Base-by-base conservation (phyloP, 2,329 filamentous ascomycete genomes). In the Curvularia sp. region DNA sequence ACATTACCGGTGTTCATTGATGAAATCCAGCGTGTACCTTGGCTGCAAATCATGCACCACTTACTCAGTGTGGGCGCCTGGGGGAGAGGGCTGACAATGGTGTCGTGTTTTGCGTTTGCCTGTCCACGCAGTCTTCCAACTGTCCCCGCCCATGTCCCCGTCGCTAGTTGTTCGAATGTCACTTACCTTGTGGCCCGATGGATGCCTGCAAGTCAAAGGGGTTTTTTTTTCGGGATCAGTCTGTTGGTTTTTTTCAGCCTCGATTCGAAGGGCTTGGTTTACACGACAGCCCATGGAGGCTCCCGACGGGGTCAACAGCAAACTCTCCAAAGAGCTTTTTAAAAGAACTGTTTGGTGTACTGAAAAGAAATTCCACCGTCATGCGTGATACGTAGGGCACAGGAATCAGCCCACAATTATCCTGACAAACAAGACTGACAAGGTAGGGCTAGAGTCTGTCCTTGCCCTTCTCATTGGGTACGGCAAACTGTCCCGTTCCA, bases 341-440 rank as follows among this genome's bases (percentile, higher is more conserved):
- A 10, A 35, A 43, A 26, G 5, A 41, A 30, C 22, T 9, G 13
- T 18, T 31, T 48, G 35, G 24, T 30, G 38, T 43, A 24, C n/a
- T 18, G n/a, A 55, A n/a, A 18, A 8, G 38, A 10, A 31, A 38
- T 54, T 49, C 30, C 24, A 31, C 33, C 10, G 26, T 15, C 28
- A 49, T 24, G 28, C 26, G 28, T 54, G 39, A 44, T 30, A 10
- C 41, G 4, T 44, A 43, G 41, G 35, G 28, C 50, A 42, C 22
- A 49, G 30, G 41, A 35, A 54, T 55, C 50, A 49, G 51, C 44
- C 30, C 44, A 55, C 41, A 51, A 55, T 49, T 15, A 26, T 55
- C 28, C 41, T 58, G 39, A 49, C 35, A 39, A 31, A 49, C 46
- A 39, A 35, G 31, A 47, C 42, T 42, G 46, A 44, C 20, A 18